Base-by-base conservation (phyloP, 345 rosid genomes). In the Anastatica hierochuntica region DNA sequence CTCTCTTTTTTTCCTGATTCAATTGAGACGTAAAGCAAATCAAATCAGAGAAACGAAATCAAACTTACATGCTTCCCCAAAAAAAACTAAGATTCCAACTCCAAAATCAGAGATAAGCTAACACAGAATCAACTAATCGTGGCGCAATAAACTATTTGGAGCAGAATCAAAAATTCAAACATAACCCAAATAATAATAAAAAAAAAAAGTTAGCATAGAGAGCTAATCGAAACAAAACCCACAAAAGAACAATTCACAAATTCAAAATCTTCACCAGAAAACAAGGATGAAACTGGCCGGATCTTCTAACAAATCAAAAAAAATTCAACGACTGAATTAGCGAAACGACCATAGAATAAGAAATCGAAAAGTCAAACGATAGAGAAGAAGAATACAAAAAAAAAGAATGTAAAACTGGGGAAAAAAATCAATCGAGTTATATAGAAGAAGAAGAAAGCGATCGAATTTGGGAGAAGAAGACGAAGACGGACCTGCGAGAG, bases 401-500 rank as follows among this genome's bases (percentile, higher is more conserved):
- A 38, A 24, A 10, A 21, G 12, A 53, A 21, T 12, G 13, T 8
- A 15, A 23, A 43, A 17, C 14, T 44, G 8, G 3, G 16, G 7
- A 31, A 54, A 7, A 14, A 43, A 44, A 21, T 14, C 13, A n/a
- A n/a, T n/a, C n/a, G n/a, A n/a, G n/a, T n/a, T n/a, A n/a, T 20
- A 58, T 43, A 66, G 65, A 46, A 43, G 46, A 46, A 43, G 39
- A 53, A 41, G 37, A 44, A 52, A 66, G 54, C 54, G 66, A 67
- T 66, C 64, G 26, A 12, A 42, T 13, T 39, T 31, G 31, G n/a
- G 31, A 27, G 49, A 44, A 7, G 60, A 38, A 43, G 61, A 53
- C 27, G 60, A 51, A 50, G 53, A 64, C 45, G 10, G 43, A 67
- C 71, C 62, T 53, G 38, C 8, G 35, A 29, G 33, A 29, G 27